A percentile compares a stretch with the other conserved stretches of the same genome.
These are phyloP conservation scores for Tylopilus sp. DNA, from an alignment of 768 basidiomycete species.

Conservation along the genomic window DNA sequence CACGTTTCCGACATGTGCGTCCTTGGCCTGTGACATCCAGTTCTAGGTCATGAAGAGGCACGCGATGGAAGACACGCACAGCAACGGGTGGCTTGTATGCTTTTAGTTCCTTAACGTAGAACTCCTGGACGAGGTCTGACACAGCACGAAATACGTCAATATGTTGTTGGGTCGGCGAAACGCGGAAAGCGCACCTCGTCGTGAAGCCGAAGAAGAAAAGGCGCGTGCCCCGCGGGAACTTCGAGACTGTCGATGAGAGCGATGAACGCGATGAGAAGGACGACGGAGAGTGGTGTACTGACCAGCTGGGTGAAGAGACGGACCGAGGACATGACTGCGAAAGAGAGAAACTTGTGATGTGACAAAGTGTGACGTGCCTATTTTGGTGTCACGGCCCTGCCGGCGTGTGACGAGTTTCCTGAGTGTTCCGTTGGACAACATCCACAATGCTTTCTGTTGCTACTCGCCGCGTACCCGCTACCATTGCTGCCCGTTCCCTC, in stretches of 20 bases:
- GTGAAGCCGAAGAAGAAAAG: slow-evolving; percentile 59
- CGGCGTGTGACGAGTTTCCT: no score
- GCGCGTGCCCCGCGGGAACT: slow-evolving; percentile 49
- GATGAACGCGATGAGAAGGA: slow-evolving; percentile 12
- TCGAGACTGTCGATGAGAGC: slow-evolving; percentile 30
- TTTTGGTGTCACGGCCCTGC: slow-evolving; percentile 20
- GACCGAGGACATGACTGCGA: slow-evolving; percentile 57
- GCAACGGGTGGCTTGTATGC: slow-evolving; percentile 74
- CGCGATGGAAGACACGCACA: slow-evolving; percentile 44
- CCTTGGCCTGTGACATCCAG: slow-evolving; percentile 60
- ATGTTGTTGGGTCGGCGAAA: slow-evolving; percentile 21
- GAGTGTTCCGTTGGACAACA: no score
- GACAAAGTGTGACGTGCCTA: slow-evolving; percentile 32
- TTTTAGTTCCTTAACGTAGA: slow-evolving; percentile 89
- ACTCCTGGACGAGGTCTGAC: slow-evolving; percentile 86
- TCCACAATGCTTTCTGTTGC: slow-evolving; percentile 23
- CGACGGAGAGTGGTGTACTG: neutral
- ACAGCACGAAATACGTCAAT: slow-evolving; percentile 4
- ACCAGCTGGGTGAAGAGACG: slow-evolving; percentile 56
- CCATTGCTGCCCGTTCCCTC: slow-evolving; percentile 34
- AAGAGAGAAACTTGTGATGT: slow-evolving; percentile 39
- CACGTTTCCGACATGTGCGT: slow-evolving; percentile 85
- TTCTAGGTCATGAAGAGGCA: neutral
- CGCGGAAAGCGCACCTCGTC: slow-evolving; percentile 52
- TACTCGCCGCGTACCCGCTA: slow-evolving; percentile 40